Evolutionary conservation across 2,329 filamentous ascomycete genomes (phyloP).

Genomic region (Colletotrichum destructivum): DNA sequence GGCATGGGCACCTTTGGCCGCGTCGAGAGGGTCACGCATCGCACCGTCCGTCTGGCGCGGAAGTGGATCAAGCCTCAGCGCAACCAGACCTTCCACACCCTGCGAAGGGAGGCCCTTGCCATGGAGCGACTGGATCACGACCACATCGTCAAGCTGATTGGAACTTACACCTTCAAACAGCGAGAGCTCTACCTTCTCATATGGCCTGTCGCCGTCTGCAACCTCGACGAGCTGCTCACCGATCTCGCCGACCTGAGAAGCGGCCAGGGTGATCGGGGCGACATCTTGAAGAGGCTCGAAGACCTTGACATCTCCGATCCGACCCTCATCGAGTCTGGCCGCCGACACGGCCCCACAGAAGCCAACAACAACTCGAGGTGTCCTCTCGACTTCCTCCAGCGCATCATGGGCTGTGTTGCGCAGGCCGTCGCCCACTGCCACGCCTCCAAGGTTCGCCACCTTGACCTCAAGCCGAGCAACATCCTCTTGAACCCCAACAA

Average conservation of each 20-base stretch:
- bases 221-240: constrained; percentile 58
- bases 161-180: constrained; percentile 59
- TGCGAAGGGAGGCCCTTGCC: constrained; percentile 62
- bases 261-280: constrained; percentile 57
- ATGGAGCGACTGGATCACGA: constrained; percentile 64
- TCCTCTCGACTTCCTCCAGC: constrained; percentile 59
- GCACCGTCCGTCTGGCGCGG: constrained; percentile 59
- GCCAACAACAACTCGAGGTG: constrained; percentile 45
- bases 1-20: constrained; percentile 60
- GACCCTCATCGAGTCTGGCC: constrained; percentile 52
- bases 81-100: constrained; percentile 56
- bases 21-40: constrained; percentile 61
- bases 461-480: constrained; percentile 65
- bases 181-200: constrained; percentile 62
- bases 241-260: constrained; percentile 60
- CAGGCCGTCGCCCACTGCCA: constrained; percentile 60
- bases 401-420: constrained; percentile 62
- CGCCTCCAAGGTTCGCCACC: constrained; percentile 59
- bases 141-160: constrained; percentile 64
- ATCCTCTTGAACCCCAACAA: constrained; percentile 61
- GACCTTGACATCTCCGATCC: constrained; percentile 56
- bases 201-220: constrained; percentile 64
- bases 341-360: constrained; percentile 31
- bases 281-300: constrained; percentile 56
- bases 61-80: constrained; percentile 59